Conservation (phyloP, 371 early-diverging fungal genomes). For the Apophysomyces ossiformis region DNA sequence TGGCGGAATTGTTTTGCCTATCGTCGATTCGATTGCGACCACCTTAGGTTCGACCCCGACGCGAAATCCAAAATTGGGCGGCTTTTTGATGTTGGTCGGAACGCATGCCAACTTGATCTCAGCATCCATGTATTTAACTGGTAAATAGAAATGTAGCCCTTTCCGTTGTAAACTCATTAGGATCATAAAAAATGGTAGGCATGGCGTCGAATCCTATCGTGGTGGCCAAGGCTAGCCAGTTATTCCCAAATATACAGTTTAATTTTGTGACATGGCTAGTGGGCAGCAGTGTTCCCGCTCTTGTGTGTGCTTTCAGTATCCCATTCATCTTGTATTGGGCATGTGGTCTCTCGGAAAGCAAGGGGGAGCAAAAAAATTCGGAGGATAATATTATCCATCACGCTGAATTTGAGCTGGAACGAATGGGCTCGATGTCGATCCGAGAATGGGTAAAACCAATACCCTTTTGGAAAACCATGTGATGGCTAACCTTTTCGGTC, state of each 20-base stretch:
- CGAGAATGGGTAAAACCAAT: constrained; percentile 44
- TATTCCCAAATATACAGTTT: constrained; percentile 60
- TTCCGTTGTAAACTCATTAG: too few relatives aligned
- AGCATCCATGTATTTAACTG: constrained; percentile 69
- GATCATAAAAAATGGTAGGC: constrained; percentile 27
- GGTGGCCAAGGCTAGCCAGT: constrained; percentile 48
- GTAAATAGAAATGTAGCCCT: constrained; percentile 17
- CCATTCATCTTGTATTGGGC: constrained; percentile 47
- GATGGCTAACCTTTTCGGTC: constrained; percentile 1
- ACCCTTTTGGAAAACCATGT: too few relatives aligned
- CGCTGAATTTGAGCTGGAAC: constrained; percentile 36
- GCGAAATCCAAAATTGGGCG: constrained; percentile 43
- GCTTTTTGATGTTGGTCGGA: constrained; percentile 59
- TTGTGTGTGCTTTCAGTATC: constrained; percentile 42
- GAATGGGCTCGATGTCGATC: constrained; percentile 41
- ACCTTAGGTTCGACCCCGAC: constrained; percentile 52
- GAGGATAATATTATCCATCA: constrained; percentile 32
- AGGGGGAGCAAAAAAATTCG: constrained; percentile 17
- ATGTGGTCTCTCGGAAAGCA: constrained; percentile 30
- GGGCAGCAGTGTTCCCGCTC: constrained; percentile 61
- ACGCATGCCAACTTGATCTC: constrained; percentile 67
- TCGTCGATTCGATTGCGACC: constrained; percentile 65
- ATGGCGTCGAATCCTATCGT: constrained; percentile 77
- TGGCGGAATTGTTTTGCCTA: constrained; percentile 73
- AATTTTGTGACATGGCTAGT: constrained; percentile 62